Evolutionary conservation across 345 rosid genomes (phyloP), one percentile per base, ranked within the genome.

Genomic region (Lepidium didymum): DNA sequence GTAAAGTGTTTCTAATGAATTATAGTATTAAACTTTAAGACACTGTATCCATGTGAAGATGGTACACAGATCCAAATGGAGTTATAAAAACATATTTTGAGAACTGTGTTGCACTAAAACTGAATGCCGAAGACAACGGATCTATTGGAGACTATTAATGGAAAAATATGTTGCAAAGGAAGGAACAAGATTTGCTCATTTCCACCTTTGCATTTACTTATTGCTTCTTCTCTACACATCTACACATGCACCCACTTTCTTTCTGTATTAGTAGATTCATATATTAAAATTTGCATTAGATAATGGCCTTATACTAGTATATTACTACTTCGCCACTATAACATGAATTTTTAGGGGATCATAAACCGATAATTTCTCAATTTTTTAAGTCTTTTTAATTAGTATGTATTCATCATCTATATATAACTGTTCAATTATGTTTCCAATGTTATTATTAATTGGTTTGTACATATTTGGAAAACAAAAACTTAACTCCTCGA

Each of bases 131-230:
- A 44, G 75, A 71, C 75, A 71, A 44, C 56, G 56, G 69, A 53
- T 62, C 56, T 45, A n/a, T 43, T 19, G 21, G 43, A 55, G 13
- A 55, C 56, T 54, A 6, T 54, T 63, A 15, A 71, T 36, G 56
- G 27, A 72, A 7, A 72, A 3, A 63, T 63, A 37, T 63, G 51
- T 51, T 64, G 31, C 27, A 9, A 27, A 6, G 1, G 21, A 35
- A 64, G 76, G 76, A 72, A 64, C 76, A 72, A 44, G 16, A 64
- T 23, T 64, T 55, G 43, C 76, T 51, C 58, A 64, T 69, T 72
- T 72, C 64, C 65, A 72, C 53, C 66, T 31, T 72, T 46, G 10
- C 70, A 53, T 43, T 37, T 35, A 35, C 9, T 41, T 59, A 15
- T 62, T 43, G 25, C 56, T 44, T 33, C 35, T 47, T 70, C 46